A percentile compares a stretch with the other conserved stretches of the same genome.
Evolutionary conservation across 306 rosid species (phyloP).

Genomic region (Clitoria ternatea): DNA sequence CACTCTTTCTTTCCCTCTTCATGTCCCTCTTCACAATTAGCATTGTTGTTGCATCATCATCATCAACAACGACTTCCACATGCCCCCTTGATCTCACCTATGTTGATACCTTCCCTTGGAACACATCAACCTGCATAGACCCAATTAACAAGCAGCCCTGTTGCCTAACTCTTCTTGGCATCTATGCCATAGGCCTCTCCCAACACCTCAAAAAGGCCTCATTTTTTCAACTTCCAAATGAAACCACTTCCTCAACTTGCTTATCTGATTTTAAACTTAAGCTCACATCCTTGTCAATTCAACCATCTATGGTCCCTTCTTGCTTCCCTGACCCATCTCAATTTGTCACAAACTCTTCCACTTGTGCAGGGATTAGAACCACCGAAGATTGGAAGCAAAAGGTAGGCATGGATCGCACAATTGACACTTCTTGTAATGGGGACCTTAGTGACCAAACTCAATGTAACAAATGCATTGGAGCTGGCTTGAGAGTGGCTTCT

Average conservation of each 20-base stretch:
- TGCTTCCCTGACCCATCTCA: slow-evolving; percentile 51
- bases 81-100: slow-evolving; percentile 76
- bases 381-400: slow-evolving; percentile 44
- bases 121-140: slow-evolving; percentile 49
- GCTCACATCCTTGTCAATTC: slow-evolving; percentile 35
- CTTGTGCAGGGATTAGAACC: slow-evolving; percentile 60
- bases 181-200: slow-evolving; percentile 61
- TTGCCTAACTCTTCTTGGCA: slow-evolving; percentile 61
- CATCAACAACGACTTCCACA: too few relatives aligned
- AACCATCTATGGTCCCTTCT: slow-evolving; percentile 26
- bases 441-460: slow-evolving; percentile 32
- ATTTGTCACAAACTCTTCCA: slow-evolving; percentile 41
- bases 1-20: background rate
- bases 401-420: slow-evolving; percentile 23
- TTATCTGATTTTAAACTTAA: slow-evolving; percentile 38
- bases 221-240: slow-evolving; percentile 46
- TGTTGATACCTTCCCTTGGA: slow-evolving; percentile 68
- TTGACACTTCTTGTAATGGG: slow-evolving; percentile 50
- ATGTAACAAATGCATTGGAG: slow-evolving; percentile 47
- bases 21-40: slow-evolving; percentile 16
- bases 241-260: slow-evolving; percentile 48
- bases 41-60: background rate
- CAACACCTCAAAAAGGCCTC: slow-evolving; percentile 57
- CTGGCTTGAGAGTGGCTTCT: slow-evolving; percentile 41
- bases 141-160: slow-evolving; percentile 35